Evolutionary conservation across 2,329 filamentous ascomycete species (phyloP).

Genomic region (Cadophora malorum): DNA sequence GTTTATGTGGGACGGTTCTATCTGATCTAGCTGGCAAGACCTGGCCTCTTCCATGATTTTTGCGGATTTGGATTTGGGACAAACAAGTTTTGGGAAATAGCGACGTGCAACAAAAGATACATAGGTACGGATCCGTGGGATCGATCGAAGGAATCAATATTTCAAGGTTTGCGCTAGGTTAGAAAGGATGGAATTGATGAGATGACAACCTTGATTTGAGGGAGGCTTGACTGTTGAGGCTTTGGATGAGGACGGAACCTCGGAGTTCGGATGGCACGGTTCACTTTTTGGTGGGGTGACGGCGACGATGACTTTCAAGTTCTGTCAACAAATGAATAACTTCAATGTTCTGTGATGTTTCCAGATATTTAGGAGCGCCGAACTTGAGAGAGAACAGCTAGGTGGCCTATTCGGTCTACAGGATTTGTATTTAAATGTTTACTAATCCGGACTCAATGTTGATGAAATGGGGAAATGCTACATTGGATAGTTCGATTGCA

Average conservation of each 20-base stretch:
- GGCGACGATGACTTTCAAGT: neutral
- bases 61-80: neutral
- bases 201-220: constrained; percentile 2
- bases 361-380: neutral
- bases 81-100: constrained; percentile 28
- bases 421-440: constrained; percentile 4
- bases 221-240: neutral
- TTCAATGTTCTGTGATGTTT: neutral
- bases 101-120: constrained; percentile 29
- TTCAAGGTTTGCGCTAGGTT: constrained; percentile 18
- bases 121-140: neutral
- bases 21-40: neutral
- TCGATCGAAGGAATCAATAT: constrained; percentile 6
- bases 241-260: neutral
- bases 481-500: constrained; percentile 12
- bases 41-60: constrained; percentile 12
- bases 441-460: constrained; percentile 19
- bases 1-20: neutral
- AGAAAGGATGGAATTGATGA: neutral
- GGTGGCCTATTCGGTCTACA: neutral
- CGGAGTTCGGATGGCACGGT: neutral
- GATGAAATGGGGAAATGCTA: neutral
- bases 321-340: neutral
- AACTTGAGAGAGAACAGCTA: neutral
- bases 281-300: neutral